Base-by-base conservation (phyloP, 495 filamentous ascomycete species). In the Tuber calosporum region DNA sequence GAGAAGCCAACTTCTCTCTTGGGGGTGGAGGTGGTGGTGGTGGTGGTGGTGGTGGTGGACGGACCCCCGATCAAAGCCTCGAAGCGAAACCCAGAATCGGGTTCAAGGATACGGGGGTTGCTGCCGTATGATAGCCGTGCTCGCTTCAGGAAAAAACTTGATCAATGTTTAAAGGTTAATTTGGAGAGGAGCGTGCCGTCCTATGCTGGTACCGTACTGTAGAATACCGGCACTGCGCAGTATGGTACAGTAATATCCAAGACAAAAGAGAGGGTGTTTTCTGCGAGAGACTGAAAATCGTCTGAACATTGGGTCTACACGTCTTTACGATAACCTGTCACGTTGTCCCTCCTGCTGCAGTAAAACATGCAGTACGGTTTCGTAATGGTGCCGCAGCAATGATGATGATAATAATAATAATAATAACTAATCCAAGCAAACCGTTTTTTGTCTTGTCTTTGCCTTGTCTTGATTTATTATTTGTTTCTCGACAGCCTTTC, bases 71-170 rank as follows among this genome's bases (percentile, higher is more conserved):
- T 73, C 72, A 73, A 26, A 77, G 34, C 62, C 53, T 38, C 70
- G 58, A 73, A 77, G 75, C 75, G 70, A 70, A 37, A 42, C 62
- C 62, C 71, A 68, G 69, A 53, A 36, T 67, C 37, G 26, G 17
- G 53, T 78, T 68, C 53, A 75, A 41, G 76, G 74, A 73, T 78
- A 66, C 42, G 42, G 42, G 41, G 73, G 68, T 58, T 66, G 69
- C 74, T 74, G 53, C 73, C 53, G 72, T 67, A 66, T 66, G 71
- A 39, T 74, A n/a, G 66, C 58, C 68, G 38, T 38, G 22, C 68
- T 68, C 39, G 70, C 40, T 67, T 69, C 41, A 62, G 53, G 53
- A 62, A 62, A 62, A 62, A 62, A 62, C 53, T 62, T 62, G 30
- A 62, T 62, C 53, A 53, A 34, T 62, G 53, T 62, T 62, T 62